Base-by-base conservation (phyloP, 768 basidiomycete genomes). In the Terana coerulea region DNA sequence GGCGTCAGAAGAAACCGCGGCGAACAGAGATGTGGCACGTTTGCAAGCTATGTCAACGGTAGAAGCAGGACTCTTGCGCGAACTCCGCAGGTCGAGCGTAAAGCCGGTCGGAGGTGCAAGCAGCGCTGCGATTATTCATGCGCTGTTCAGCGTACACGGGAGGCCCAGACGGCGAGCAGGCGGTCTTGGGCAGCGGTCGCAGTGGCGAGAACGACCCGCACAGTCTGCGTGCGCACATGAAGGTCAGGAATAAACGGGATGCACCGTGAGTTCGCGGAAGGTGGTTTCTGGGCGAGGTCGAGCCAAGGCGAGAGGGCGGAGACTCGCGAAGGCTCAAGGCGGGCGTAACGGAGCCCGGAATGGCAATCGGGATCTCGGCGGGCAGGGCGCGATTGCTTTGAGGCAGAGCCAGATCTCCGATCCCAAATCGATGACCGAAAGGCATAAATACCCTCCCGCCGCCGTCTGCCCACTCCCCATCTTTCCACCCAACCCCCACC, bases 371-470 rank as follows among this genome's bases (percentile, higher is more conserved):
- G 45, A 46, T 46, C 29, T 46, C n/a, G 28, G 45, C 45, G 37
- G 37, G 37, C 29, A 30, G 14, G 45, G 45, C 45, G 45, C 45
- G 45, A 43, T 21, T 46, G 29, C 31, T 31, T 10, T 15, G 11
- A 24, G 30, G 12, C 30, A 46, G n/a, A n/a, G 14, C 24, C 37
- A 39, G 37, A 46, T 46, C 45, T 46, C 45, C 45, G 45, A 46
- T 46, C 19, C 15, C 42, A 19, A 46, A 46, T 46, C 45, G 45
- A 46, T 46, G 45, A 46, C 45, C 17, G 34, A 46, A 46, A 46
- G 19, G n/a, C 22, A 33, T 46, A 46, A 46, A 46, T 46, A 46
- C 45, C n/a, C 17, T 33, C 2, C n/a, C 45, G 45, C 45, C 45
- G 45, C 45, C 45, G 45, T 46, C 45, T 21, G 21, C 19, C 45